Evolutionary conservation across 768 basidiomycete genomes (phyloP), one percentile per base, ranked within the genome.

Genomic region (Xerocomellus amylosporus): DNA sequence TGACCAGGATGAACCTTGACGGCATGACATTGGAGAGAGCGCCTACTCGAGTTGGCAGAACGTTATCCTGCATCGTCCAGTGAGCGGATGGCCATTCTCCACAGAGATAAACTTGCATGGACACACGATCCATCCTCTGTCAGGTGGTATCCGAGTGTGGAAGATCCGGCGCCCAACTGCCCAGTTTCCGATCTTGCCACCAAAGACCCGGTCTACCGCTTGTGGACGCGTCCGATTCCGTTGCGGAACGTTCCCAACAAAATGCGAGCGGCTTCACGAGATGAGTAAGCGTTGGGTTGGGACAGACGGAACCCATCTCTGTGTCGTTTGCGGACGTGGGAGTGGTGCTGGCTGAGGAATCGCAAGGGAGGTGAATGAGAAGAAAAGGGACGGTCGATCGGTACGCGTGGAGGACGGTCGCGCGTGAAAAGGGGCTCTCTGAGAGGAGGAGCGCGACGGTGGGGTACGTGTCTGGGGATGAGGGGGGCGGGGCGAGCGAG

Each of bases 301-400:
- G 67, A 28, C 40, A 68, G 14, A 59, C 51, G 0, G 63, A 43
- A 6, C 58, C 51, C 3, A 59, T 37, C 4, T 49, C 51, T 2
- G 34, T 22, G 13, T 54, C 49, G 8, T 12, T 24, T 9, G 42
- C 3, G 2, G 55, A 39, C 8, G 24, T 3, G 33, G 26, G 15
- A 13, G 36, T 39, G 17, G 38, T 1, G n/a, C 17, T 26, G n/a
- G 54, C 37, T 4, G 37, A 10, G 8, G 49, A 45, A 10, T 34
- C 33, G 24, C 78, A 77, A 2, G 93, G 92, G 3, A 97, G 70
- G 58, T 95, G 85, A 2, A 96, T 66, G 13, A 97, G 78, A 52
- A 92, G 78, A 53, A 95, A 80, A 0, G 94, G 94, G 13, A 93
- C 78, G 0, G 81, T 76, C 1, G 90, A 93, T 12, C 85, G 83